Conservation (phyloP, 495 filamentous ascomycete species). For the Chaetomium tenue region DNA sequence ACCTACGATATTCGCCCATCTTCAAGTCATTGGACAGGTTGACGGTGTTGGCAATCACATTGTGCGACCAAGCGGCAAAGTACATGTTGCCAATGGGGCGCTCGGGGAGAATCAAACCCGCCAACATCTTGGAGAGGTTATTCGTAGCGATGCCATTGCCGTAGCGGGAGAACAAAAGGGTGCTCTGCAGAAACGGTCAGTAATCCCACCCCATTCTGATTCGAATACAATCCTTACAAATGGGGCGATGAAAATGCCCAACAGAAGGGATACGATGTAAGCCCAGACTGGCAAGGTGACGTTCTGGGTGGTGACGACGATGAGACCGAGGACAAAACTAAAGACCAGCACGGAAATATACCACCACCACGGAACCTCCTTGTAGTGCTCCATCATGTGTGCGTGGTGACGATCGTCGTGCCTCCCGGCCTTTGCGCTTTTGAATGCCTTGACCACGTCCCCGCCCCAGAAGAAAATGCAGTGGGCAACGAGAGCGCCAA, state of each 20-base stretch:
- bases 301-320: conserved; percentile 42
- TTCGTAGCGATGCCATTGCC: conserved; percentile 44
- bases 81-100: conserved; percentile 44
- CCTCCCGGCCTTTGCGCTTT: conserved; percentile 18
- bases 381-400: conserved; percentile 46
- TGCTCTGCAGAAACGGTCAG: conserved; percentile 24
- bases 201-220: neutral
- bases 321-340: conserved; percentile 51
- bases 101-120: conserved; percentile 36
- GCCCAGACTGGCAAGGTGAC: conserved; percentile 57
- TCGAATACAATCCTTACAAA: conserved; percentile 28
- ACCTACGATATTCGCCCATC: conserved; percentile 35
- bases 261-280: conserved; percentile 52
- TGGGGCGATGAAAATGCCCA: conserved; percentile 36
- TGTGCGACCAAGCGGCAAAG: conserved; percentile 34
- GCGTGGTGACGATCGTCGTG: conserved; percentile 30
- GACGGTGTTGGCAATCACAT: conserved; percentile 28
- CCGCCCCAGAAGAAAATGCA: conserved; percentile 30
- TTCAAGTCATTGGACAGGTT: conserved; percentile 38
- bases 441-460: conserved; percentile 24
- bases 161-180: conserved; percentile 32
- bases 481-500: conserved; percentile 27
- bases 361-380: conserved; percentile 58
- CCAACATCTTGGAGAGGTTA: conserved; percentile 44
- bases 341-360: conserved; percentile 46